Conservation (phyloP, 1,284 basidiomycete genomes). For the Somion occarium region DNA sequence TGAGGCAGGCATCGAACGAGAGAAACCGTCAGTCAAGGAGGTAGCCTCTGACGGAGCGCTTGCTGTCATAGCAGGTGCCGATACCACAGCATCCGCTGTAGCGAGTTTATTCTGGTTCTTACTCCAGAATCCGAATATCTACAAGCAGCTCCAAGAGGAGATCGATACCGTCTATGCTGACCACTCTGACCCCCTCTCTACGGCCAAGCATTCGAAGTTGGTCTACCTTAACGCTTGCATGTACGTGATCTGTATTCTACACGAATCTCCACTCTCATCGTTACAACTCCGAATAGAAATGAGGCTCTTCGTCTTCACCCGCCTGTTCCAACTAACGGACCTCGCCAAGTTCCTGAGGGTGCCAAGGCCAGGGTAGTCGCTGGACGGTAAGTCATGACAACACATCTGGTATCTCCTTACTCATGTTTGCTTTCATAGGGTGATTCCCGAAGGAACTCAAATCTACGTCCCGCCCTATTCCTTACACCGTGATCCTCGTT, state of each 20-base stretch:
- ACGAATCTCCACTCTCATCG: neutral
- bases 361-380: constrained; percentile 29
- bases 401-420: no score
- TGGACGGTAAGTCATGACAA: constrained; percentile 13
- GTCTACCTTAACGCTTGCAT: neutral
- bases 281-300: no score
- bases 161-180: constrained; percentile 4
- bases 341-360: constrained; percentile 26
- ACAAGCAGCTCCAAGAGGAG: constrained; percentile 1
- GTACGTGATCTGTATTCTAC: neutral
- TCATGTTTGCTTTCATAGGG: constrained; percentile 21
- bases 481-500: constrained; percentile 35
- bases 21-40: constrained; percentile 1
- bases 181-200: neutral
- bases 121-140: constrained; percentile 1
- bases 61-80: constrained; percentile 8
- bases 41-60: constrained; percentile 6
- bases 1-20: constrained; percentile 5
- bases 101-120: constrained; percentile 8
- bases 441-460: constrained; percentile 36
- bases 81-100: constrained; percentile 7
- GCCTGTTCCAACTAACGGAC: constrained; percentile 22
- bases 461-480: constrained; percentile 32
- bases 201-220: constrained; percentile 1
- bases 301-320: neutral